Conservation (phyloP, 176 grass and related monocot species). For the Themeda triandra region DNA sequence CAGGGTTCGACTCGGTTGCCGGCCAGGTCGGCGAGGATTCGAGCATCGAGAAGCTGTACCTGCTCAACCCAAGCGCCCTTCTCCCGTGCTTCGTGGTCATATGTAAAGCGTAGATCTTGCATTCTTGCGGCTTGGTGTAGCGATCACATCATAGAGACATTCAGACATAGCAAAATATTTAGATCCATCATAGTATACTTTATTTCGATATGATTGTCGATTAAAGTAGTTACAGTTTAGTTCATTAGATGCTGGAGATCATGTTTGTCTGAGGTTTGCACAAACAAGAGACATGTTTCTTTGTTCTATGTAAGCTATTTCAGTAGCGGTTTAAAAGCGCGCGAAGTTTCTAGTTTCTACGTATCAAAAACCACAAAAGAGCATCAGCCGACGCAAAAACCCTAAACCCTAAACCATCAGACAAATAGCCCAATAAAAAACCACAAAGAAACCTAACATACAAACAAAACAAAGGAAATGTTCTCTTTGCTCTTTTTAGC, state of each 20-base stretch:
- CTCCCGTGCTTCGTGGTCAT: slow-evolving; percentile 79
- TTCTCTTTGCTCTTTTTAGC: too few relatives aligned
- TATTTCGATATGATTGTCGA: background rate
- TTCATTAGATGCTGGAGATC: background rate
- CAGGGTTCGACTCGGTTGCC: slow-evolving; percentile 76
- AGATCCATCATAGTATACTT: too few relatives aligned
- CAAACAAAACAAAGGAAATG: too few relatives aligned
- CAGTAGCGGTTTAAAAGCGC: background rate
- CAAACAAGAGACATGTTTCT: background rate
- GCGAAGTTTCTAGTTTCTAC: background rate
- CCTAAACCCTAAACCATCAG: too few relatives aligned
- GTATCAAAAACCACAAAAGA: background rate
- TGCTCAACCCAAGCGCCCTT: slow-evolving; percentile 63
- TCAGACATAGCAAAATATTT: background rate
- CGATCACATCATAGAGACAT: background rate
- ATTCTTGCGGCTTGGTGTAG: background rate
- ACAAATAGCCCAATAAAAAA: background rate
- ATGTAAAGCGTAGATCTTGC: slow-evolving; percentile 47
- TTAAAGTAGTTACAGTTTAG: background rate
- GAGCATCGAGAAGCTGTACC: slow-evolving; percentile 64
- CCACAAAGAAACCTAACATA: background rate
- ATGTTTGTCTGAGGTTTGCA: background rate
- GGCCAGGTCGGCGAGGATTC: slow-evolving; percentile 47
- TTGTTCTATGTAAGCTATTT: background rate
- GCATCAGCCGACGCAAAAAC: too few relatives aligned